Base-by-base conservation (phyloP, 176 grass and related monocot genomes). In the Miscanthus lutarioriparius region DNA sequence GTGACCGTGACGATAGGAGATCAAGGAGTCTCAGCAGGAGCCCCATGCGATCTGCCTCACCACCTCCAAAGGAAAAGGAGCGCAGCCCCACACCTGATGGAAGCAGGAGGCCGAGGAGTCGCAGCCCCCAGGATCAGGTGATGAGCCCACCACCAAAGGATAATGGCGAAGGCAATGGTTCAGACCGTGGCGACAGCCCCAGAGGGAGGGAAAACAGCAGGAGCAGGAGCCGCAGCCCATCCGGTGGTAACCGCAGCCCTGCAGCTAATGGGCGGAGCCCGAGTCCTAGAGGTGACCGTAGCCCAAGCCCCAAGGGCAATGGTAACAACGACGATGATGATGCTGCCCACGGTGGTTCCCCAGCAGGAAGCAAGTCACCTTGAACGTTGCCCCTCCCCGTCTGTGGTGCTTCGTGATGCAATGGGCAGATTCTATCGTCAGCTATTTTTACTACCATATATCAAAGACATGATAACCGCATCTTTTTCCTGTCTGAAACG, bases 1-100 rank as follows among this genome's bases (percentile, higher is more conserved):
- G 51, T 5, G 84, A 85, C 0, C 91, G 61, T 33, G 92, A 88
- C 2, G 92, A 88, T 3, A 85, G 84, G 75, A 86, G 93, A 85
- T 94, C 93, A 35, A 93, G 91, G 81, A 94, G 93, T 35, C 78
- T 86, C 70, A 94, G 96, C 91, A 89, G 83, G 84, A 99, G 93
- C 86, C 92, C 95, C 10, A 91, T 87, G 84, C 56, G 75, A 4
- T 89, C 81, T 0, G 58, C 75, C 22, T 83, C 92, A 2, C 88
- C 91, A 32, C 81, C 86, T 36, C 44, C 64, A 17, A 98, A 90
- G 83, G 77, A 58, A n/a, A 84, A 69, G 75, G 88, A 86, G 36
- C 89, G 35, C 48, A 93, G 96, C 83, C 76, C 44, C 15, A 85
- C 85, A 17, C 87, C 91, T 54, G 87, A 86, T 74, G 86, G 86